Evolutionary conservation across 2,329 filamentous ascomycete genomes (phyloP), one percentile per base, ranked within the genome.

Genomic region (Aspergillus sp.): DNA sequence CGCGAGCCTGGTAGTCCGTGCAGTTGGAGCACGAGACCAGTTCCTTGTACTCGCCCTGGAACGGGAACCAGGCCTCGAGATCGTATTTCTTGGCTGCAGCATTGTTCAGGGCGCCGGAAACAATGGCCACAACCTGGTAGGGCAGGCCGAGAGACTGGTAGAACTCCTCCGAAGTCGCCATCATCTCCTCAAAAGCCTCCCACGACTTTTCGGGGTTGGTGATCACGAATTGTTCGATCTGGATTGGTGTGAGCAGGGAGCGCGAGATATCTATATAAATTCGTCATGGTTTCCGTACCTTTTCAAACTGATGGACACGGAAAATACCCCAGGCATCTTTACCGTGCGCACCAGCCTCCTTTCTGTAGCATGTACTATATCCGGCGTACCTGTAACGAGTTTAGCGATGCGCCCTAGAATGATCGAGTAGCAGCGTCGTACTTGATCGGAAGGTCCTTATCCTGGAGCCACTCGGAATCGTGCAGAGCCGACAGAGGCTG

Each of bases 311-410:
- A 72, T 99, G 94, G 23, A 97, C 92, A 59, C 94, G 88, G 83
- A 97, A 99, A 57, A 97, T 91, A 52, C 94, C 94, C 94, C 94
- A 99, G 1, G 93, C 93, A 71, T 99, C 91, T 70, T 91, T 88
- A 25, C 91, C 88, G 68, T 94, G 93, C 17, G 89, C 87, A 49
- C 94, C 94, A 38, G 94, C 94, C 72, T 99, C 94, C 76, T 95
- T 92, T 63, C 94, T 84, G 80, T 96, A 99, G 74, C 92, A 97
- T 25, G 93, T 96, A 63, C 87, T 92, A 78, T 93, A 97, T 6
- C 94, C 94, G 41, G 91, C 88, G 68, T 90, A 89, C 60, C 76
- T 78, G 31, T 7, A 11, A 19, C n/a, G 16, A 53, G 25, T 21
- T 64, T 45, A 66, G 54, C 38, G 34, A 29, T 29, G 43, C 25